A percentile compares a stretch with the other conserved stretches of the same genome.
Evolutionary conservation across 2,329 filamentous ascomycete genomes (phyloP).

Genomic region (Elsinoe perseae): DNA sequence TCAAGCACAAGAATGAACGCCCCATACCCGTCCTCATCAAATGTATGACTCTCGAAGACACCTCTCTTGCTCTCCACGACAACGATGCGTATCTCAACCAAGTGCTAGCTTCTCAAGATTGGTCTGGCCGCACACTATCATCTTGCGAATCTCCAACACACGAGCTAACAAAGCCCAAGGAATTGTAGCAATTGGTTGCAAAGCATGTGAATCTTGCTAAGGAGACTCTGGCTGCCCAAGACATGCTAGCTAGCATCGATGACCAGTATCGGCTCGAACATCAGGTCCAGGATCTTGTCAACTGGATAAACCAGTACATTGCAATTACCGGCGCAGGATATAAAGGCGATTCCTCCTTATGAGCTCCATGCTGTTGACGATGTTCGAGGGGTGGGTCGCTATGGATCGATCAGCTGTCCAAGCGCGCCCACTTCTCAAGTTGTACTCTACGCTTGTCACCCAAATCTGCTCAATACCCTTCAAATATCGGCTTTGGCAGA

Average conservation of each 20-base stretch:
- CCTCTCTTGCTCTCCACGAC: slow-evolving; percentile 20
- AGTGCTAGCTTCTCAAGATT: neutral
- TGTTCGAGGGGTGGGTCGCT: slow-evolving; percentile 52
- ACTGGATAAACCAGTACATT: slow-evolving; percentile 21
- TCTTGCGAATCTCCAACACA: neutral
- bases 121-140: neutral
- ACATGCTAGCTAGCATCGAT: slow-evolving; percentile 19
- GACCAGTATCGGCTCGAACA: neutral
- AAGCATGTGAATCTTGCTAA: neutral
- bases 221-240: slow-evolving; percentile 15
- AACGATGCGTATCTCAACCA: slow-evolving; percentile 15
- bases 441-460: slow-evolving; percentile 48
- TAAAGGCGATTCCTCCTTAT: slow-evolving; percentile 42
- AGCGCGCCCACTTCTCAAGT: slow-evolving; percentile 41
- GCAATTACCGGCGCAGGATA: slow-evolving; percentile 31
- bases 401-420: slow-evolving; percentile 46
- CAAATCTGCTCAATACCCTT: slow-evolving; percentile 47
- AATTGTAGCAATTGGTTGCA: neutral
- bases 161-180: neutral
- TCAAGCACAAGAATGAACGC: neutral
- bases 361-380: slow-evolving; percentile 46
- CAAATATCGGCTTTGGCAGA: slow-evolving; percentile 42
- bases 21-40: neutral
- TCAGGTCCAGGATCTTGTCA: slow-evolving; percentile 16
- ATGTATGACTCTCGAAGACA: neutral